Evolutionary conservation across 2,329 filamentous ascomycete genomes (phyloP).

Genomic region (Ophioceras dolichostomum): DNA sequence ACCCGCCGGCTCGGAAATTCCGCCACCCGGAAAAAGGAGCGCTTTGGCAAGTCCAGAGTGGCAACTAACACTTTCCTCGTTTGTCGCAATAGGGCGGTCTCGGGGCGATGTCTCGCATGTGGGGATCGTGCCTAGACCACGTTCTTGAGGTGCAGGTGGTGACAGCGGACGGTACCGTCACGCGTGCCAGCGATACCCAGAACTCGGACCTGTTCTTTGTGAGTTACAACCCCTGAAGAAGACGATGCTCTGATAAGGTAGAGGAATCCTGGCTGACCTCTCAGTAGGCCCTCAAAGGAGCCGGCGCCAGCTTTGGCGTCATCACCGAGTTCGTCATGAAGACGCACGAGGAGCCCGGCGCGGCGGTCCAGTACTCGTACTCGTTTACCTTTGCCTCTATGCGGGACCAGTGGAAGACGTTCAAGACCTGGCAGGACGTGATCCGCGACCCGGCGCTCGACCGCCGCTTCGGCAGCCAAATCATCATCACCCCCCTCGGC

Average conservation of each 20-base stretch:
- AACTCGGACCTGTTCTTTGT: constrained; percentile 44
- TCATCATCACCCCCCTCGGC: constrained; percentile 40
- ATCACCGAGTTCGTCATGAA: constrained; percentile 39
- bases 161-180: constrained; percentile 39
- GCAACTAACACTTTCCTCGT: no score
- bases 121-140: constrained; percentile 43
- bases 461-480: constrained; percentile 43
- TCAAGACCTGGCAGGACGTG: constrained; percentile 45
- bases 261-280: background rate
- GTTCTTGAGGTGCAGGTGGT: constrained; percentile 43
- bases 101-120: constrained; percentile 46
- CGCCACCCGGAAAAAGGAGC: no score
- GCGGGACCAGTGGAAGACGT: constrained; percentile 32
- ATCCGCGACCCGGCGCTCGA: constrained; percentile 41
- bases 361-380: constrained; percentile 47
- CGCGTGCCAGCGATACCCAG: constrained; percentile 29
- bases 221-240: constrained; percentile 11
- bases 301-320: constrained; percentile 42
- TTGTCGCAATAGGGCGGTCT: constrained; percentile 33
- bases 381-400: constrained; percentile 35
- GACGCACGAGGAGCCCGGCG: constrained; percentile 41
- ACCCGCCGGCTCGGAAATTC: background rate
- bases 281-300: constrained; percentile 36
- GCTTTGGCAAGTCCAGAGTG: no score
- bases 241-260: no score